Conservation (phyloP, 257 asterid genomes). For the Dorcoceras hygrometricum region DNA sequence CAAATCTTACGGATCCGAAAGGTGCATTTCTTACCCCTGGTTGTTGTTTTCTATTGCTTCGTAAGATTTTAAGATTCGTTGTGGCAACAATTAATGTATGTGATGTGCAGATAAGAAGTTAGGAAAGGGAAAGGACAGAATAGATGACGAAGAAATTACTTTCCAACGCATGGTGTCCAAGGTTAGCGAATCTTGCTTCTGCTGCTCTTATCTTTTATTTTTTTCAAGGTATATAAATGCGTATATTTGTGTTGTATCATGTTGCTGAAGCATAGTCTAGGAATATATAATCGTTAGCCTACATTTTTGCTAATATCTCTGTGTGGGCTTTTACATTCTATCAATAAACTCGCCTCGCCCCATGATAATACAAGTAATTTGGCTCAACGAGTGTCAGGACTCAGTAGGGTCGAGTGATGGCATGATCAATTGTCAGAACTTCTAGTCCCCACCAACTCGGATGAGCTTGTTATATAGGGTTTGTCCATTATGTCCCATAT, state of each 20-base stretch:
- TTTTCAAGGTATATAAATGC: background rate
- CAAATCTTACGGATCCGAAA: constrained; percentile 94
- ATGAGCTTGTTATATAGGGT: no score
- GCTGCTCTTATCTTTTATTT: constrained; percentile 31
- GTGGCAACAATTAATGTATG: background rate
- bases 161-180: constrained; percentile 98
- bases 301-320: background rate
- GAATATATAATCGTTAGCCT: background rate
- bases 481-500: no score
- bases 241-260: background rate
- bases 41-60: background rate
- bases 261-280: background rate
- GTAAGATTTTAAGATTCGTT: background rate
- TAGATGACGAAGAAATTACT: constrained; percentile 86
- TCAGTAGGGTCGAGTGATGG: no score
- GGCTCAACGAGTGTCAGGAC: no score
- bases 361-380: no score
- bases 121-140: constrained; percentile 85
- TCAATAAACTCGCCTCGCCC: background rate
- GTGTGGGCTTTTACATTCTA: background rate
- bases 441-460: no score
- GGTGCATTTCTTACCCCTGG: constrained; percentile 34
- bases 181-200: constrained; percentile 70
- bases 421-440: no score
- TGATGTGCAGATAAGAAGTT: constrained; percentile 59